phyloP scores from a whole-genome alignment of 2,329 filamentous ascomycete genomes.

The Colletotrichum sp. region DNA sequence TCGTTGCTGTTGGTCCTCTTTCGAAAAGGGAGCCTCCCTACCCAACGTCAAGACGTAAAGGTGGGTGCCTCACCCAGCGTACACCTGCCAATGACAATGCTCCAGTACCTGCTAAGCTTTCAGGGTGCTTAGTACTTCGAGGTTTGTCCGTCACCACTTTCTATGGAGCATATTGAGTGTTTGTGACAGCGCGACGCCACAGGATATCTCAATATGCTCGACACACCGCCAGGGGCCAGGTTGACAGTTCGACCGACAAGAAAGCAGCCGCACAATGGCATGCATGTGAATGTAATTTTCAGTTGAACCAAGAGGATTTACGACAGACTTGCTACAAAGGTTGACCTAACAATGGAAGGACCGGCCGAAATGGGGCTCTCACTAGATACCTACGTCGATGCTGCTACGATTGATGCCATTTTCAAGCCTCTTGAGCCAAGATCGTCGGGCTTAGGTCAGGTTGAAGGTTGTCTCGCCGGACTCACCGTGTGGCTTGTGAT shows the following conservation, averaged over 20 bases:
- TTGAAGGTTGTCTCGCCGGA: neutral
- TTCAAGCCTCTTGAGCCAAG: no score
- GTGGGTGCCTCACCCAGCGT: neutral
- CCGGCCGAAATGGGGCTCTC: no score
- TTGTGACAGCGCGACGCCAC: no score
- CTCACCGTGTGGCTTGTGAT: neutral
- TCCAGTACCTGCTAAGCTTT: neutral
- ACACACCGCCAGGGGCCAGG: no score
- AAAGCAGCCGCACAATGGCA: neutral
- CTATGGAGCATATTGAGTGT: no score
- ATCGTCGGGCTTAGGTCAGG: no score
- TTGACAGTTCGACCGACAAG: no score
- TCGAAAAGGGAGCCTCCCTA: neutral
- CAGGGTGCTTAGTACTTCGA: no score
- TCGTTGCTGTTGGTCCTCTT: neutral
- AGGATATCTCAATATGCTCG: no score
- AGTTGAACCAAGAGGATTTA: neutral
- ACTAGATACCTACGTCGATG: neutral
- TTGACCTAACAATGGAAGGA: neutral
- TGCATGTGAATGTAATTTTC: neutral
- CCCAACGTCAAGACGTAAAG: neutral
- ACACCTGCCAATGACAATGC: neutral
- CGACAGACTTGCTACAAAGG: neutral
- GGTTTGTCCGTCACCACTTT: no score
- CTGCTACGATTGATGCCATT: neutral